A percentile compares a stretch with the other conserved stretches of the same genome.
phyloP scores from a whole-genome alignment of 768 basidiomycete genomes.

The Leccinum obscurum region DNA sequence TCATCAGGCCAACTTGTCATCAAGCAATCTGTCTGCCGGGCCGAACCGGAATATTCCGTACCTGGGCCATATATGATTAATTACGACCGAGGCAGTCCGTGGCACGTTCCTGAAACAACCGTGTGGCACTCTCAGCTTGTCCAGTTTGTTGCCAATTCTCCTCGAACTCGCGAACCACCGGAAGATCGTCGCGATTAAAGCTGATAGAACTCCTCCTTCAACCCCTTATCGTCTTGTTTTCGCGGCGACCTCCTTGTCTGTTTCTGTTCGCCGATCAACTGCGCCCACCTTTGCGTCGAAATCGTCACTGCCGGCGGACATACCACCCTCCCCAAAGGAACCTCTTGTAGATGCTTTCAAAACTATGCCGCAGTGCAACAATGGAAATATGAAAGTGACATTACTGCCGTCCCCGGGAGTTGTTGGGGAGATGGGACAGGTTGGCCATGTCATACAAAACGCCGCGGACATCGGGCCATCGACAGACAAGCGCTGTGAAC shows the following conservation, averaged over 20 bases:
- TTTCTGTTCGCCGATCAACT: constrained; percentile 27
- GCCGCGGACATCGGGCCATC: constrained; percentile 30
- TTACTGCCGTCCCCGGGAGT: constrained; percentile 6
- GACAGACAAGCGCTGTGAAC: constrained; percentile 14
- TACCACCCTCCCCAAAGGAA: constrained; percentile 3
- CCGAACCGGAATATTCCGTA: constrained; percentile 30
- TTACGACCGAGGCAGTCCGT: constrained; percentile 5
- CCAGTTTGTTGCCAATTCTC: constrained; percentile 13
- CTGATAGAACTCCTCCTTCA: constrained; percentile 22
- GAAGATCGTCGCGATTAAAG: constrained; percentile 25
- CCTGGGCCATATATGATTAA: constrained; percentile 22
- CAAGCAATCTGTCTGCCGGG: constrained; percentile 18
- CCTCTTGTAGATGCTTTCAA: constrained; percentile 3
- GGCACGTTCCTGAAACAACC: constrained; percentile 32
- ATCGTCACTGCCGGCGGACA: neutral
- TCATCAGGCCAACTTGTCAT: constrained; percentile 9
- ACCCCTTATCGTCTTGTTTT: constrained; percentile 7
- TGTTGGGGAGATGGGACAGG: constrained; percentile 11
- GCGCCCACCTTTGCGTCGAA: constrained; percentile 8
- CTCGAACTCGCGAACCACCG: constrained; percentile 19
- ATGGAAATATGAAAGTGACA: constrained; percentile 5
- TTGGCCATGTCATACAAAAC: constrained; percentile 4
- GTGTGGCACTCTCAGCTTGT: constrained; percentile 7
- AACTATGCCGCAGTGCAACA: neutral
- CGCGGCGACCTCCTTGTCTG: constrained; percentile 9